Evolutionary conservation across 2,329 filamentous ascomycete genomes (phyloP).

Genomic region (Apiospora marii): DNA sequence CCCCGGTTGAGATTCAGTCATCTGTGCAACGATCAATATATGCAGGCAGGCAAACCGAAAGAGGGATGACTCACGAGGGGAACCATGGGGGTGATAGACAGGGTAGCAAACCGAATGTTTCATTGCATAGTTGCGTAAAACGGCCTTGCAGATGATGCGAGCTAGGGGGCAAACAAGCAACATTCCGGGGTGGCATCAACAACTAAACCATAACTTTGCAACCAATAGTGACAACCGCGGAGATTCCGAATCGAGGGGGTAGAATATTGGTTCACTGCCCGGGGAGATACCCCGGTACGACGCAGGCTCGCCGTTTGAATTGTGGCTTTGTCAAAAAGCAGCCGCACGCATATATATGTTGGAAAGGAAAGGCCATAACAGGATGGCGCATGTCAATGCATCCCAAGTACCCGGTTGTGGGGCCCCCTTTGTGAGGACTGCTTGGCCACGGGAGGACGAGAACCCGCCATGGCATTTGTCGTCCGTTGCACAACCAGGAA

Average conservation of each 20-base stretch:
- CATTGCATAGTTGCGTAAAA: neutral
- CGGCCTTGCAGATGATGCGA: neutral
- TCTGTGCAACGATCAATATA: neutral
- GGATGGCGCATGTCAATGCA: neutral
- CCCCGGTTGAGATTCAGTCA: neutral
- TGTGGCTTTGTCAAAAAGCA: neutral
- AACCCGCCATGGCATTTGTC: neutral
- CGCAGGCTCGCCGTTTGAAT: neutral
- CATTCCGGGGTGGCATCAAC: neutral
- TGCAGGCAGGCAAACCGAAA: neutral
- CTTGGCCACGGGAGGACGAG: neutral
- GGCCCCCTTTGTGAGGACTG: neutral
- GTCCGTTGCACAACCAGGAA: neutral
- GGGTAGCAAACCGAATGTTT: neutral
- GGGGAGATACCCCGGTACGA: neutral
- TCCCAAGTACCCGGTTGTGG: slow-evolving; percentile 2
- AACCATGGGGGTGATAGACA: neutral
- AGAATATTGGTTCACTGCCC: neutral
- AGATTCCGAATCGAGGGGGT: neutral
- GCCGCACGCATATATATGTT: neutral
- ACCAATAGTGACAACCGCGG: neutral
- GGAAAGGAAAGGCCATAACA: neutral
- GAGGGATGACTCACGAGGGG: neutral
- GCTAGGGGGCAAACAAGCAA: neutral
- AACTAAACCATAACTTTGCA: neutral